Evolutionary conservation across 176 grass and related monocot species (phyloP).

Genomic region (Chloris gayana): DNA sequence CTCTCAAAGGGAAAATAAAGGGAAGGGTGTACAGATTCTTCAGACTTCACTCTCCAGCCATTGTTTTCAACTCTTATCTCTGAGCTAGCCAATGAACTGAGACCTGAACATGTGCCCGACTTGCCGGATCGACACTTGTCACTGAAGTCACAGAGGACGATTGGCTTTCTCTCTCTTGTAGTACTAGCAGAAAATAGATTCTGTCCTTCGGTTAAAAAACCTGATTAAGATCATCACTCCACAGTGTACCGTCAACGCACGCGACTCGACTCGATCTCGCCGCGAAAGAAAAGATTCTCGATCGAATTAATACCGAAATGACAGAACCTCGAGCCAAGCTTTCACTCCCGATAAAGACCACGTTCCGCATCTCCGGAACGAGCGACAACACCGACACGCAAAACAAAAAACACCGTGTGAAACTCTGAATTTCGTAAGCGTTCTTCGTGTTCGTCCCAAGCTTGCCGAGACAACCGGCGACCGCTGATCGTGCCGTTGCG

Average conservation of each 20-base stretch:
- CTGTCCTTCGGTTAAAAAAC: not conserved
- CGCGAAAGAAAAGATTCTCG: not conserved
- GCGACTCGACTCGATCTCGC: not conserved
- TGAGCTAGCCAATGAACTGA: not conserved
- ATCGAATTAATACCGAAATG: not conserved
- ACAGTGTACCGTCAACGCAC: not conserved
- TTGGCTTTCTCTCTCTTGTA: not conserved
- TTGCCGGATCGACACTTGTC: slow-evolving; percentile 17
- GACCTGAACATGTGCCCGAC: not conserved
- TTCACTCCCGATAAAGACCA: not conserved
- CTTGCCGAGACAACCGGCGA: not conserved
- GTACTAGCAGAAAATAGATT: not conserved
- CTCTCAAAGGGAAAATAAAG: not conserved
- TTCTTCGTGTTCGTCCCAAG: not conserved
- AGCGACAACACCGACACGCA: not conserved
- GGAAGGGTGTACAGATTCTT: not conserved
- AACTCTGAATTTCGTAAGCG: not conserved
- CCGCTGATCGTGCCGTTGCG: slow-evolving; percentile 26
- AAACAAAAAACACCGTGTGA: not conserved
- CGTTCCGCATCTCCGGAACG: not conserved
- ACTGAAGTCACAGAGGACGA: slow-evolving; percentile 15
- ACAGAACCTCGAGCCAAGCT: not conserved
- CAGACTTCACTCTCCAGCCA: not conserved
- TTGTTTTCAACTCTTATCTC: not conserved
- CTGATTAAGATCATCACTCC: not conserved